Evolutionary conservation across 2,329 filamentous ascomycete genomes (phyloP), one percentile per base, ranked within the genome.

Genomic region (Cercospora sp.): DNA sequence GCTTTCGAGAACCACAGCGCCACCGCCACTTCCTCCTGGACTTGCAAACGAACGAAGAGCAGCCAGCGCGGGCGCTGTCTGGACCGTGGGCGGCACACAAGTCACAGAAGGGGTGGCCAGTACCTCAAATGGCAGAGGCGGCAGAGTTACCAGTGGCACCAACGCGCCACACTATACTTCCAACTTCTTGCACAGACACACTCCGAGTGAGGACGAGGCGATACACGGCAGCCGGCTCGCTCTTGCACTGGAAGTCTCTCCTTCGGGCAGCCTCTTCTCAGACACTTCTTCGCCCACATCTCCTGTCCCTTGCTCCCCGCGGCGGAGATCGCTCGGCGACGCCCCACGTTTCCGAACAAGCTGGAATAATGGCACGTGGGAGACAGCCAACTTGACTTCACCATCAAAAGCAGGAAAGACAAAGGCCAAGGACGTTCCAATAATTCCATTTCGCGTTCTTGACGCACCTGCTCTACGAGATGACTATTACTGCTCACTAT

Each of bases 401-500:
- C 67, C 63, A 53, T 69, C 63, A 21, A 65, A 55, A 64, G 24
- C 59, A 13, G 51, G 53, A 58, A 71, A 67, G 49, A 58, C 49
- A 55, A 73, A 69, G 30, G n/a, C 65, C 16, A 77, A 75, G 57
- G 71, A 73, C 16, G 70, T 77, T 3, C 75, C 77, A 10, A 71
- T 74, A 61, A 76, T 76, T 13, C 77, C 77, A 0, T 78, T 77
- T 58, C 74, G 76, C 16, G 91, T 97, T 6, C 85, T 99, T 5
- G 93, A 97, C 80, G 94, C 94, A 8, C 93, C 94, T 2, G 88
- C 89, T 62, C 84, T 98, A n/a, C 89, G 93, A 66, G 93, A 98
- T 75, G 94, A 99, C 79, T 99, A 94, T 78, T 99, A 99, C 78
- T 97, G 93, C 80, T 95, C 94, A 0, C 85, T 94, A 2, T 85